Evolutionary conservation across 1,139 yeast species (phyloP).

Genomic region (Lodderomyces metapsilosis): DNA sequence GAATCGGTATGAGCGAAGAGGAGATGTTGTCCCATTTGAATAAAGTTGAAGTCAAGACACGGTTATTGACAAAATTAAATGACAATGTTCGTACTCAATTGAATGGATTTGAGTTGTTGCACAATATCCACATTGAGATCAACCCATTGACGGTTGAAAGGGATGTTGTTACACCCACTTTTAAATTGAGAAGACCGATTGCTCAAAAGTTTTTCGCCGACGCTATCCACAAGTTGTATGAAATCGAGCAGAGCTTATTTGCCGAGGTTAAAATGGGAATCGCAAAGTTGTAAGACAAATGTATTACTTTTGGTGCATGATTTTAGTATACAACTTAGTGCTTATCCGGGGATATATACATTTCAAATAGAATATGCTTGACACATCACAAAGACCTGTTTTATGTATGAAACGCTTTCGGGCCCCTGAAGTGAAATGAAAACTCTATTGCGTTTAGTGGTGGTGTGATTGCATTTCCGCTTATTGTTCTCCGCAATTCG

Average conservation of each 20-base stretch:
- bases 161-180: slow-evolving; percentile 41
- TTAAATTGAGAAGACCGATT: slow-evolving; percentile 32
- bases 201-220: slow-evolving; percentile 30
- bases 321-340: not conserved
- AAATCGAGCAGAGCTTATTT: slow-evolving; percentile 19
- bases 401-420: too few relatives aligned
- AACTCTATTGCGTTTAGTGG: too few relatives aligned
- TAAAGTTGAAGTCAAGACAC: slow-evolving; percentile 22
- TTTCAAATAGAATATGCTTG: too few relatives aligned
- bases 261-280: slow-evolving; percentile 10
- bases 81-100: slow-evolving; percentile 21
- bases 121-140: slow-evolving; percentile 32
- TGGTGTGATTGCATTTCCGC: not conserved
- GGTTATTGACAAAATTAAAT: slow-evolving; percentile 25
- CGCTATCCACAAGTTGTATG: slow-evolving; percentile 22
- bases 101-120: slow-evolving; percentile 31
- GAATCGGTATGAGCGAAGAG: slow-evolving; percentile 17
- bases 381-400: too few relatives aligned
- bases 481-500: not conserved
- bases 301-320: not conserved
- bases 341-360: not conserved
- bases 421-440: too few relatives aligned
- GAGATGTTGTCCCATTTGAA: slow-evolving; percentile 27
- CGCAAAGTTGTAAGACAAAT: slow-evolving; percentile 9
- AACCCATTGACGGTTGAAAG: slow-evolving; percentile 38